phyloP scores from a whole-genome alignment of 164 flowering plant genomes.

The Berberis vulgaris region DNA sequence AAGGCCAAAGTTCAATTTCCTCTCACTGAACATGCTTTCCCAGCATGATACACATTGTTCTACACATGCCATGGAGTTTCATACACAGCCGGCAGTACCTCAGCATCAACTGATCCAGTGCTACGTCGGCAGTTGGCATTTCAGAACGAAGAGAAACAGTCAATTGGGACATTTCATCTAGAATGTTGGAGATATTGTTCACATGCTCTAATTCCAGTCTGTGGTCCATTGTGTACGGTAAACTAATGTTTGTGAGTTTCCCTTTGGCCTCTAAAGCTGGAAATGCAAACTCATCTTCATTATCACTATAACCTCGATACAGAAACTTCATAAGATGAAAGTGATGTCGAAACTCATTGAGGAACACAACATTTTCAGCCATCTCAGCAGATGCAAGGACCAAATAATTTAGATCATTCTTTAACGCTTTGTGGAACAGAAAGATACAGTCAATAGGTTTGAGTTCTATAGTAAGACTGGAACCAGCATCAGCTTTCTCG shows the following conservation, averaged over 20 bases:
- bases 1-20: conserved; percentile 73
- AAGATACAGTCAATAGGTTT: conserved; percentile 62
- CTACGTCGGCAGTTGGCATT: conserved; percentile 6
- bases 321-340: conserved; percentile 42
- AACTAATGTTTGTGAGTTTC: conserved; percentile 40
- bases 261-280: conserved; percentile 84
- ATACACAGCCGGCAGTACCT: conserved; percentile 34
- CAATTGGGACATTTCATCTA: conserved; percentile 44
- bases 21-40: conserved; percentile 60
- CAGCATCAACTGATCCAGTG: conserved; percentile 13
- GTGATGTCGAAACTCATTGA: conserved; percentile 39
- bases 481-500: conserved; percentile 14
- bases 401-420: conserved; percentile 58
- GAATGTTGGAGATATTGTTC: conserved; percentile 31
- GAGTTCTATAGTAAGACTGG: conserved; percentile 22
- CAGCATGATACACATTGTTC: conserved; percentile 39
- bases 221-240: conserved; percentile 63
- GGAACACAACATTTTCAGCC: conserved; percentile 32
- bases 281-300: conserved; percentile 76
- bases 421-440: conserved; percentile 70
- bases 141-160: conserved; percentile 18
- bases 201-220: conserved; percentile 51
- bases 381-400: conserved; percentile 42
- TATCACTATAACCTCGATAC: conserved; percentile 54
- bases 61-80: conserved; percentile 58